These are phyloP conservation scores for Microcera coccophila DNA, from an alignment of 2,329 filamentous ascomycete species.

Conservation along the genomic window DNA sequence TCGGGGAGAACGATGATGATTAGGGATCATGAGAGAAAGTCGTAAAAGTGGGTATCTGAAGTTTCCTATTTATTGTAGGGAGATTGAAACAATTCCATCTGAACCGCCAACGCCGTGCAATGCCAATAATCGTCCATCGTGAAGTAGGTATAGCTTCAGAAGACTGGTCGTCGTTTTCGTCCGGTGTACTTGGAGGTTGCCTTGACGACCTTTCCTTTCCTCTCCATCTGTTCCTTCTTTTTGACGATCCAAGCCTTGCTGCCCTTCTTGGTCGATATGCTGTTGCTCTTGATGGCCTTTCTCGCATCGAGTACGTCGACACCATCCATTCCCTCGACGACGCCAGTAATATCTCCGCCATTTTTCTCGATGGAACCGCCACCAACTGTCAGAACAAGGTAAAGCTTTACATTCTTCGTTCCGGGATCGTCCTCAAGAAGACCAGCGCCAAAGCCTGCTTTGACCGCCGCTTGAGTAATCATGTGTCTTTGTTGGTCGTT, in stretches of 20 bases:
- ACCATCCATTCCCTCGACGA: slow-evolving; percentile 82
- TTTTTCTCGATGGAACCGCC: slow-evolving; percentile 46
- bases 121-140: slow-evolving; percentile 16
- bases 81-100: background rate
- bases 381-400: slow-evolving; percentile 88
- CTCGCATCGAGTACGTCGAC: slow-evolving; percentile 76
- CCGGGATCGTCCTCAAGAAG: slow-evolving; percentile 92
- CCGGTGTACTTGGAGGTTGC: slow-evolving; percentile 89
- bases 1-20: background rate
- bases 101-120: slow-evolving; percentile 31
- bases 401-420: slow-evolving; percentile 96
- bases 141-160: slow-evolving; percentile 44
- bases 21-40: background rate
- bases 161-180: slow-evolving; percentile 74
- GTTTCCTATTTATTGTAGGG: background rate
- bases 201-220: slow-evolving; percentile 94
- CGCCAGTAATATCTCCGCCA: slow-evolving; percentile 80
- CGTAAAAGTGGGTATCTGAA: background rate
- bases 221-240: slow-evolving; percentile 91
- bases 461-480: slow-evolving; percentile 87
- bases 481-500: slow-evolving; percentile 88
- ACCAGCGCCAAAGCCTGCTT: slow-evolving; percentile 92
- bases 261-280: slow-evolving; percentile 67
- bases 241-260: slow-evolving; percentile 78
- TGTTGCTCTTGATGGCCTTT: slow-evolving; percentile 46